These are phyloP conservation scores for Sherardia arvensis DNA, from an alignment of 257 asterid genomes.

Conservation along the genomic window DNA sequence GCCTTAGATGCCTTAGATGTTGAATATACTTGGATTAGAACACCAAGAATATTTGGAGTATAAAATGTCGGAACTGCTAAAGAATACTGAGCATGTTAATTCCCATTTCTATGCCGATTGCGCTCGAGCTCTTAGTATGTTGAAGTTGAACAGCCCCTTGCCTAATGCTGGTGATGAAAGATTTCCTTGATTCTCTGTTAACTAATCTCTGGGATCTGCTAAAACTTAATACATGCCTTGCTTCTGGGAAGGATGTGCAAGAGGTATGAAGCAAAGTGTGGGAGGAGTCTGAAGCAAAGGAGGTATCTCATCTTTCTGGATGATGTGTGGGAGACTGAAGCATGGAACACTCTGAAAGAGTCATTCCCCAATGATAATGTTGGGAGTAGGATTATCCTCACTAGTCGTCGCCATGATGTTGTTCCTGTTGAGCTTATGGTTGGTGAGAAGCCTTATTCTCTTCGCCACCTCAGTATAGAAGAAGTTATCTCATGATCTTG, in stretches of 20 bases:
- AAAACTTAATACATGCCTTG: not conserved
- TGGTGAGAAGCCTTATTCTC: not conserved
- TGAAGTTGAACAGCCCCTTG: not conserved
- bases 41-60: not conserved
- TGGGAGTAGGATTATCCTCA: constrained; percentile 3
- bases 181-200: not conserved
- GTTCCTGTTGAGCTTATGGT: not conserved
- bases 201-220: not conserved
- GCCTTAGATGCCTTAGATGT: not conserved
- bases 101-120: not conserved
- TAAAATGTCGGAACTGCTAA: not conserved
- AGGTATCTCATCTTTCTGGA: not conserved
- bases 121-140: not conserved
- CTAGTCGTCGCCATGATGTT: not conserved
- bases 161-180: not conserved
- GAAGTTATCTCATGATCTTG: not conserved
- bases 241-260: not conserved
- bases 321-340: constrained; percentile 6
- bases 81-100: not conserved
- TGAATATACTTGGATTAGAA: not conserved
- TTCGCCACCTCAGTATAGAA: not conserved
- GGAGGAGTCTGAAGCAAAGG: not conserved
- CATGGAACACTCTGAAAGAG: not conserved
- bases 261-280: not conserved
- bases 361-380: not conserved